A percentile compares a stretch with the other conserved stretches of the same genome.
Conservation (phyloP, 1,284 basidiomycete species). For the Trametes versicolor region DNA sequence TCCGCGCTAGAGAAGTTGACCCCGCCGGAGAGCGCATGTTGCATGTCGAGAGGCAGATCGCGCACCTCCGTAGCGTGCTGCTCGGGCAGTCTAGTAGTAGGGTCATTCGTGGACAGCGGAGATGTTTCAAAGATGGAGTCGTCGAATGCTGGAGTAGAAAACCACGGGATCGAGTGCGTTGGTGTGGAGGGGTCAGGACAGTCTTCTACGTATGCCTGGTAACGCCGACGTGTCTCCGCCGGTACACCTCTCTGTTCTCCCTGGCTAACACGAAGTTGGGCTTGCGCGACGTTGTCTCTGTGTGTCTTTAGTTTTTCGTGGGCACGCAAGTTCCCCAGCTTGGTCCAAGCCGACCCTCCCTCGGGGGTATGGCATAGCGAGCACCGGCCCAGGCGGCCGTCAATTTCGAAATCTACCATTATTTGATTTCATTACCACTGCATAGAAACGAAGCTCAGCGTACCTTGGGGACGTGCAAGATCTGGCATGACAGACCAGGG, state of each 20-base stretch:
- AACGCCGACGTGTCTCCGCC: not conserved
- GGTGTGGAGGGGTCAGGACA: not conserved
- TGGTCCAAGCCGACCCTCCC: not conserved
- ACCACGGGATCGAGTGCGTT: not conserved
- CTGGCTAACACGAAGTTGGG: not conserved
- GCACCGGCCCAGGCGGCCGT: constrained; percentile 7
- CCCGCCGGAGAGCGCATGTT: constrained; percentile 1
- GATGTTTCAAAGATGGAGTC: not conserved
- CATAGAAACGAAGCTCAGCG: too few species aligned
- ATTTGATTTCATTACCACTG: not conserved
- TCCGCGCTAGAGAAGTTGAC: constrained; percentile 5
- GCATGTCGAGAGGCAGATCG: not conserved
- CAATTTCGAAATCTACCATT: constrained; percentile 8
- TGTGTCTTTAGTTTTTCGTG: constrained; percentile 11
- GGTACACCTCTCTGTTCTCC: too few species aligned
- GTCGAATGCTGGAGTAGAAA: not conserved
- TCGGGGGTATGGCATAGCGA: not conserved
- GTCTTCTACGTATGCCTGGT: constrained; percentile 3
- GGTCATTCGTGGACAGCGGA: not conserved
- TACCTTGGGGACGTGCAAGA: not conserved
- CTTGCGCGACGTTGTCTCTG: constrained; percentile 3
- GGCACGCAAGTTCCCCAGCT: constrained; percentile 14
- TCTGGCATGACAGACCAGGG: not conserved
- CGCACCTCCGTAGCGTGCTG: not conserved
- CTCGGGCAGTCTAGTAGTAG: not conserved